Evolutionary conservation across 2,329 filamentous ascomycete genomes (phyloP).

Genomic region (Microsporum audouinii): DNA sequence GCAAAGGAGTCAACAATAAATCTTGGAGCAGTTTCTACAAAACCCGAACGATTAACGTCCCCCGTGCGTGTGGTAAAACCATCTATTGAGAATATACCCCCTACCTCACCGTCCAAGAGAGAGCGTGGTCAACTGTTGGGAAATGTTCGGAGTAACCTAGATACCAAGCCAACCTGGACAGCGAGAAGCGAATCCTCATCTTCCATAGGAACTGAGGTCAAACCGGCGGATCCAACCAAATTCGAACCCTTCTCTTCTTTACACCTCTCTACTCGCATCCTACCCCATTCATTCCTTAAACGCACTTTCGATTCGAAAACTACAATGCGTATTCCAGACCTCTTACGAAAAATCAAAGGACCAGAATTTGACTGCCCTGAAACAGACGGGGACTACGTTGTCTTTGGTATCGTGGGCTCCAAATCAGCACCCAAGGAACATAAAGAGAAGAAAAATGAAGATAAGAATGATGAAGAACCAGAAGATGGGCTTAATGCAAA

Average conservation of each 20-base stretch:
- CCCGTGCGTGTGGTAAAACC: not conserved
- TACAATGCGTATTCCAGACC: conserved; percentile 63
- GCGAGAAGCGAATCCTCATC: not conserved
- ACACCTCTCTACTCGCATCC: conserved; percentile 69
- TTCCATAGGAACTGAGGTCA: conserved; percentile 13
- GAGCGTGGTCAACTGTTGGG: not conserved
- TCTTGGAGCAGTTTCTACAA: not conserved
- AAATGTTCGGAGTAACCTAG: not conserved
- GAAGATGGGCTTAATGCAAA: conserved; percentile 49
- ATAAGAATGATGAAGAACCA: conserved; percentile 38
- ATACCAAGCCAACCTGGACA: not conserved
- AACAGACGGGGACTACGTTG: conserved; percentile 76
- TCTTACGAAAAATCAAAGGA: conserved; percentile 68
- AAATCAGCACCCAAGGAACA: conserved; percentile 70
- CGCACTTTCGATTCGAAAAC: conserved; percentile 70
- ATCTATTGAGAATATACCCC: conserved; percentile 14
- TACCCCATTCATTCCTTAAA: conserved; percentile 69
- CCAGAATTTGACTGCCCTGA: conserved; percentile 72
- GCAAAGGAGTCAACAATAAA: conserved; percentile 19
- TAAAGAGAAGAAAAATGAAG: conserved; percentile 35
- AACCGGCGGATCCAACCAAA: conserved; percentile 43
- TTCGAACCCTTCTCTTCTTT: conserved; percentile 81
- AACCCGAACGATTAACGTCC: not conserved
- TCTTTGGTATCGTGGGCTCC: conserved; percentile 75
- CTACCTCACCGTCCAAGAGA: not conserved